Conservation (phyloP, 257 asterid species). For the Solanum commersonii region DNA sequence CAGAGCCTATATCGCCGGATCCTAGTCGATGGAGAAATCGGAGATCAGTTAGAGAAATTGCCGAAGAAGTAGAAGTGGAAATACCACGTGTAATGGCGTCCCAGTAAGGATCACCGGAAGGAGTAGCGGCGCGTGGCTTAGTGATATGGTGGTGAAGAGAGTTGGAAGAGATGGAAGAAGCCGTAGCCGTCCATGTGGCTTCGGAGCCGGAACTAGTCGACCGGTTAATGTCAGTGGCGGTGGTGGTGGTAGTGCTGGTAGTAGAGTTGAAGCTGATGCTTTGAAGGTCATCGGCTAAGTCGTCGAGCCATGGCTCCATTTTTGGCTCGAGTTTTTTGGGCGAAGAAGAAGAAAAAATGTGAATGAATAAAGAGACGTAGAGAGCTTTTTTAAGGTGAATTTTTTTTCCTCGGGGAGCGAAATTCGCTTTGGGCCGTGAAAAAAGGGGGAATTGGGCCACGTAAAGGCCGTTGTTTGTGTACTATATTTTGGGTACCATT, state of each 20-base stretch:
- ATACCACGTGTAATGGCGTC: slow-evolving; percentile 49
- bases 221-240: slow-evolving; percentile 71
- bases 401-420: background rate
- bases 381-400: slow-evolving; percentile 5
- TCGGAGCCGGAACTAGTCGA: slow-evolving; percentile 91
- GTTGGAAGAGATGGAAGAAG: slow-evolving; percentile 25
- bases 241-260: slow-evolving; percentile 54
- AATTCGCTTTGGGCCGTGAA: slow-evolving; percentile 1
- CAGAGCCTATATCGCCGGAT: slow-evolving; percentile 92
- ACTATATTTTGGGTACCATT: background rate
- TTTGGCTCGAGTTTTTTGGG: slow-evolving; percentile 40
- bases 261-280: slow-evolving; percentile 92
- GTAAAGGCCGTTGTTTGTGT: background rate
- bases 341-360: background rate
- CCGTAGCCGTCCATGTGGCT: slow-evolving; percentile 56
- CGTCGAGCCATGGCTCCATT: slow-evolving; percentile 74
- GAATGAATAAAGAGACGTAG: background rate
- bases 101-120: slow-evolving; percentile 74
- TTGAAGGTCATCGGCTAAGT: slow-evolving; percentile 72
- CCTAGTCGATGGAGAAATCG: slow-evolving; percentile 90
- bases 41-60: slow-evolving; percentile 61
- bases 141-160: slow-evolving; percentile 14
- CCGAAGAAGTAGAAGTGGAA: slow-evolving; percentile 17
- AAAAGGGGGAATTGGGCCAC: background rate
- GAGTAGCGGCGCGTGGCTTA: slow-evolving; percentile 34